Base-by-base conservation (phyloP, 495 filamentous ascomycete species). In the Corynascus novoguineensis region DNA sequence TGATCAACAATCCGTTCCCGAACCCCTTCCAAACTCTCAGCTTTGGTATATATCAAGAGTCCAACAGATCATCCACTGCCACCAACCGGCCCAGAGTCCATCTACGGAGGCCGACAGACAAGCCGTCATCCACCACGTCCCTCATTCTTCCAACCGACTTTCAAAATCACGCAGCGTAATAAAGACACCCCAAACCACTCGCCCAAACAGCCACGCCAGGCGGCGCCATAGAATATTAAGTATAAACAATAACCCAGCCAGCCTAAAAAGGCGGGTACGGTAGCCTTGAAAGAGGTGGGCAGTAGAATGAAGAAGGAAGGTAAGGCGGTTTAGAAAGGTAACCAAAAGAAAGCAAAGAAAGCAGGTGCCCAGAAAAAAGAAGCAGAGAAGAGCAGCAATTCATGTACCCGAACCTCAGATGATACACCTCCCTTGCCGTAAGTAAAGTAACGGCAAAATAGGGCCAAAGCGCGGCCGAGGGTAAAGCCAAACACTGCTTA, bases 191-290 rank as follows among this genome's bases (percentile, higher is more conserved):
- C 58, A 55, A 50, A 17, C 19, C 19, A 29, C 12, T 7, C 1
- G 0, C 25, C 34, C 57, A 25, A 56, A 56, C 21, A 60, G 60
- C 57, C 60, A 56, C 54, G 14, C 54, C 40, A 24, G 58, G 58
- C 53, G 55, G 58, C 61, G 47, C 21, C 12, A n/a, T 31, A 32
- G 34, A 55, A 49, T 22, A 64, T 64, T 61, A 64, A 50, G 48
- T 55, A 58, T 64, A 64, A 5, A 61, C 59, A 64, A 61, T 64
- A 64, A 3, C 49, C 35, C 25, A 34, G 14, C 4, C 56, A 25
- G 4, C 17, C 29, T 11, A 27, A 37, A 54, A 34, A 35, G 25
- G n/a, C 11, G 40, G 40, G 14, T 7, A 24, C 24, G n/a, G 42
- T 12, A 15, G 21, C 17, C 5, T 4, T 1, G 46, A 31, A 37